Evolutionary conservation across 495 filamentous ascomycete genomes (phyloP).

Genomic region (Echria macrotheca): DNA sequence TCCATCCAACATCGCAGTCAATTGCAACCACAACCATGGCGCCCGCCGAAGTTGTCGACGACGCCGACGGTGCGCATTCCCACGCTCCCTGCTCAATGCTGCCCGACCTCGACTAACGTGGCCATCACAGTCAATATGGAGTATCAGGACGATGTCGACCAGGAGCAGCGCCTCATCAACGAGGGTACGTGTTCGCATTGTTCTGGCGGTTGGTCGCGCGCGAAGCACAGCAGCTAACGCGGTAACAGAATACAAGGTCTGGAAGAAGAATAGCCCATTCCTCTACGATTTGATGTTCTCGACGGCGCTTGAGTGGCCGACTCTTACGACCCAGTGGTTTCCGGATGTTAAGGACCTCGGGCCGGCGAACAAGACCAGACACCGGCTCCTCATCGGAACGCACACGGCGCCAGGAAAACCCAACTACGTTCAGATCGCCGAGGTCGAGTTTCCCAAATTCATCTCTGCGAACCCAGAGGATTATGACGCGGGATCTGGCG

Average conservation of each 20-base stretch:
- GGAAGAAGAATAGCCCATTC: conserved; percentile 99
- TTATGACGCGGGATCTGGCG: conserved; percentile 86
- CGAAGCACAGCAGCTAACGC: no score
- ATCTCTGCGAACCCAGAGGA: conserved; percentile 65
- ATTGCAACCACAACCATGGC: conserved; percentile 29
- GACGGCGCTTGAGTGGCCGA: conserved; percentile 96
- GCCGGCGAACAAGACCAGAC: conserved; percentile 80
- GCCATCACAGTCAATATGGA: conserved; percentile 44
- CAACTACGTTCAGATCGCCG: conserved; percentile 93
- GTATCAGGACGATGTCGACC: conserved; percentile 66
- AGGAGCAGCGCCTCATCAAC: conserved; percentile 79
- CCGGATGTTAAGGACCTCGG: conserved; percentile 85
- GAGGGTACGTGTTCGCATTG: conserved; percentile 63
- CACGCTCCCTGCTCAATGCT: background rate
- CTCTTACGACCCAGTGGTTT: conserved; percentile 95
- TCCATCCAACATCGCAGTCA: no score
- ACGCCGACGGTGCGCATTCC: conserved; percentile 42
- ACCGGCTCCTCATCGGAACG: conserved; percentile 89
- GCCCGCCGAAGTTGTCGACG: conserved; percentile 44
- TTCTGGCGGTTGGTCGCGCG: no score
- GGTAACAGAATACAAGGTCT: conserved; percentile 91
- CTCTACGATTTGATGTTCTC: conserved; percentile 94
- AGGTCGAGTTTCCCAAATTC: conserved; percentile 82
- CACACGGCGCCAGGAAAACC: conserved; percentile 82
- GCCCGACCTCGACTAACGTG: conserved; percentile 9